Percentiles rank a stretch among this genome's conserved stretches.
phyloP scores from a whole-genome alignment of 1,139 yeast genomes.

The Wickerhamomyces sp. region DNA sequence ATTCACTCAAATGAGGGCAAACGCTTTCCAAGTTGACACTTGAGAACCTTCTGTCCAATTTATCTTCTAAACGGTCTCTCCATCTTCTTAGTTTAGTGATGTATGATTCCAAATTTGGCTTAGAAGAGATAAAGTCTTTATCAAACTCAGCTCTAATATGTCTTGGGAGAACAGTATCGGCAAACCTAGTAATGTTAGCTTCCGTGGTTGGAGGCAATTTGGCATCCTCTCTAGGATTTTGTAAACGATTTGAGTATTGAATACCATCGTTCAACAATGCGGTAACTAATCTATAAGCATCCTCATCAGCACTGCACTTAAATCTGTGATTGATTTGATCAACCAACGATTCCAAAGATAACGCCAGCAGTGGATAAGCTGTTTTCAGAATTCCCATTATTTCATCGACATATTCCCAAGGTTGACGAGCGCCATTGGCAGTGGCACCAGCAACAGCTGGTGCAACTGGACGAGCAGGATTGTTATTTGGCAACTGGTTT shows the following conservation, averaged over 20 bases:
- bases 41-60: conserved; percentile 76
- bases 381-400: conserved; percentile 93
- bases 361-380: conserved; percentile 89
- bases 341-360: conserved; percentile 89
- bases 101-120: conserved; percentile 87
- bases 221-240: conserved; percentile 84
- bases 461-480: background rate
- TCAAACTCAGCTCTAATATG: conserved; percentile 90
- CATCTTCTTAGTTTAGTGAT: conserved; percentile 80
- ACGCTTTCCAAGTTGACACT: conserved; percentile 81
- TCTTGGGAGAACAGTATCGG: conserved; percentile 89
- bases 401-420: conserved; percentile 95
- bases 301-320: conserved; percentile 94
- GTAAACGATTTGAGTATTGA: conserved; percentile 76
- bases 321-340: conserved; percentile 94
- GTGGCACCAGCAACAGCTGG: background rate
- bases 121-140: conserved; percentile 80
- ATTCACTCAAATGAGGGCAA: conserved; percentile 93
- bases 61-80: conserved; percentile 91
- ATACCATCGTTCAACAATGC: conserved; percentile 93
- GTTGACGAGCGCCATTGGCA: conserved; percentile 47
- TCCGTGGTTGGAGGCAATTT: conserved; percentile 90
- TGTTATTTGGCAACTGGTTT: no score
- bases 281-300: conserved; percentile 88
- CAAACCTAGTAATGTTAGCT: conserved; percentile 82